These are phyloP conservation scores for Balakata baccata DNA, from an alignment of 345 rosid genomes.

Conservation along the genomic window DNA sequence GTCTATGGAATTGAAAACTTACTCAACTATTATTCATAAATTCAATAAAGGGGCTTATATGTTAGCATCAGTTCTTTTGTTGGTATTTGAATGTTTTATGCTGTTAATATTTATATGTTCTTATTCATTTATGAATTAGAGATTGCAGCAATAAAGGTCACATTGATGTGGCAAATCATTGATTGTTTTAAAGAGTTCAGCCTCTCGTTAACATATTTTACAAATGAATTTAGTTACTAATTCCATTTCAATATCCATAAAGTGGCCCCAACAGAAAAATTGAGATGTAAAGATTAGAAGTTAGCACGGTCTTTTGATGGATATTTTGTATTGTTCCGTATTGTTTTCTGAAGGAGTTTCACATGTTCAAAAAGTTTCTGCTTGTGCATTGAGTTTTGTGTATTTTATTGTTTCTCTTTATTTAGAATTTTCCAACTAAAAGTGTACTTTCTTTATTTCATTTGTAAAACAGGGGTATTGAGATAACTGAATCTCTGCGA, in stretches of 20 bases:
- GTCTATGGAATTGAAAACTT: background rate
- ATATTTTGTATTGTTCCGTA: background rate
- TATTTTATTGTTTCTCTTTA: slow-evolving; percentile 5
- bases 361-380: background rate
- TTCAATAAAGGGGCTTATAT: background rate
- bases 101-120: background rate
- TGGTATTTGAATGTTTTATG: slow-evolving; percentile 1
- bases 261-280: background rate
- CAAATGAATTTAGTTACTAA: background rate
- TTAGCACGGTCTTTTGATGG: background rate
- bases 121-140: background rate
- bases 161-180: background rate
- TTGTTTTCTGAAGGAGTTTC: background rate
- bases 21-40: background rate
- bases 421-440: slow-evolving; percentile 2
- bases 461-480: slow-evolving; percentile 48
- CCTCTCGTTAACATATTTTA: background rate
- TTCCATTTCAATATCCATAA: background rate
- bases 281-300: background rate
- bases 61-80: background rate
- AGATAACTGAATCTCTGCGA: slow-evolving; percentile 82
- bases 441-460: background rate
- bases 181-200: background rate
- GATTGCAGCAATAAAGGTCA: background rate
- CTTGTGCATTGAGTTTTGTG: background rate